A percentile compares a stretch with the other conserved stretches of the same genome.
Evolutionary conservation across 2,329 filamentous ascomycete genomes (phyloP).

Genomic region (Beauveria sp.): DNA sequence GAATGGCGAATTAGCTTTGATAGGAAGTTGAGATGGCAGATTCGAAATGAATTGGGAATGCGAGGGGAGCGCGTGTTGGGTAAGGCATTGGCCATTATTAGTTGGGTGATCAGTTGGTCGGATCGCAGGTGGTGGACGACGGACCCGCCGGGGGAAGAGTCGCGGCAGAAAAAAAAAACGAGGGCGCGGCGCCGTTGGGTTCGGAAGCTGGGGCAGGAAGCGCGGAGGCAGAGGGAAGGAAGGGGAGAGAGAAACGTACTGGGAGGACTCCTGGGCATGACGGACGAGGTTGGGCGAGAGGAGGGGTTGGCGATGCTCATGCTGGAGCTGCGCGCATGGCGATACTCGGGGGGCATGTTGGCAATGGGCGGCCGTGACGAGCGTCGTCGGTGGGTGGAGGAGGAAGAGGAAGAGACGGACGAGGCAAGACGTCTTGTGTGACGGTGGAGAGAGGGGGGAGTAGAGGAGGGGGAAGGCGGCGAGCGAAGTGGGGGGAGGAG

Average conservation of each 20-base stretch:
- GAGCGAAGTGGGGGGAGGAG: background rate
- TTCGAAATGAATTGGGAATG: background rate
- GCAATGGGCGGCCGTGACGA: slow-evolving; percentile 10
- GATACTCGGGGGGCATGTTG: slow-evolving; percentile 40
- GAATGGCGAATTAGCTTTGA: slow-evolving; percentile 17
- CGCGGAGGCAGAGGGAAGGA: background rate
- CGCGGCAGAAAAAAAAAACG: slow-evolving; percentile 3
- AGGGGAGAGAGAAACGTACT: slow-evolving; percentile 36
- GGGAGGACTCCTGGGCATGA: slow-evolving; percentile 55
- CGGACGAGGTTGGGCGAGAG: slow-evolving; percentile 38
- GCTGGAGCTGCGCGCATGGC: slow-evolving; percentile 51
- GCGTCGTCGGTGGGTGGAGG: slow-evolving; percentile 11
- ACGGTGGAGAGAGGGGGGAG: slow-evolving; percentile 6
- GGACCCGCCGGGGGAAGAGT: background rate
- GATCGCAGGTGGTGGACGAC: background rate
- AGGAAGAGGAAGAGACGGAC: slow-evolving; percentile 11
- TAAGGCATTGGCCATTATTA: slow-evolving; percentile 1
- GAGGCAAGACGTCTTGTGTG: slow-evolving; percentile 12
- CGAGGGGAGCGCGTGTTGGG: slow-evolving; percentile 12
- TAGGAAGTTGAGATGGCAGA: no score
- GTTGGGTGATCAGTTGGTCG: background rate
- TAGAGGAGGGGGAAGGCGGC: background rate
- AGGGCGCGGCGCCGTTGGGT: slow-evolving; percentile 1
- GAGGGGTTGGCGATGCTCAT: slow-evolving; percentile 39
- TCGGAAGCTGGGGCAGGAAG: background rate